These are phyloP conservation scores for Phytophthora nicotianae DNA, from an alignment of 352 stramenopile genomes.

Conservation along the genomic window DNA sequence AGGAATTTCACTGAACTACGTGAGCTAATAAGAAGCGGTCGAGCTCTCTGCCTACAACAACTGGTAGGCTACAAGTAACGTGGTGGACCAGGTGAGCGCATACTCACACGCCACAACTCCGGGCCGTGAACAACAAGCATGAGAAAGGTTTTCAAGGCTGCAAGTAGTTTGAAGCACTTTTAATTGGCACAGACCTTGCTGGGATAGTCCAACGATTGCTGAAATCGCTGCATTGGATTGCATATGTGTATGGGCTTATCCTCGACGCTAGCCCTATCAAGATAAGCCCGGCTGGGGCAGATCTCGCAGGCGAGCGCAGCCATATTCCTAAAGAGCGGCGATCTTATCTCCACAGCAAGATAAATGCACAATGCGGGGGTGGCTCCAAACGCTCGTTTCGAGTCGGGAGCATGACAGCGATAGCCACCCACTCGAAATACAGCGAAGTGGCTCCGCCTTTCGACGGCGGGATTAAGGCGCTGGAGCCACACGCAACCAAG, in stretches of 20 bases:
- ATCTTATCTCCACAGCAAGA: slow-evolving; percentile 5
- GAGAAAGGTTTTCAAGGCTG: slow-evolving; percentile 4
- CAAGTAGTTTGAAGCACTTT: too few relatives aligned
- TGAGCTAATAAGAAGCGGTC: neutral
- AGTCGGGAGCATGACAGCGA: slow-evolving; percentile 7
- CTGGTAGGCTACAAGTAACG: too few relatives aligned
- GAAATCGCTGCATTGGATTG: slow-evolving; percentile 15
- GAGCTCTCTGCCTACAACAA: slow-evolving; percentile 4
- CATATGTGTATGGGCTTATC: slow-evolving; percentile 7
- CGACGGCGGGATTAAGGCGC: neutral
- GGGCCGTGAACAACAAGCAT: neutral
- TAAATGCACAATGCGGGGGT: neutral
- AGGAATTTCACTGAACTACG: slow-evolving; percentile 1
- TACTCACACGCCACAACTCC: neutral
- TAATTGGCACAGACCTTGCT: neutral
- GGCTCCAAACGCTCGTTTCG: neutral
- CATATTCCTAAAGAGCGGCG: slow-evolving; percentile 7
- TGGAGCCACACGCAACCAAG: slow-evolving; percentile 9
- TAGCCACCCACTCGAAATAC: slow-evolving; percentile 1
- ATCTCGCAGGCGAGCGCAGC: slow-evolving; percentile 16
- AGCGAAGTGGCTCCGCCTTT: neutral
- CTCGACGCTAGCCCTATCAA: slow-evolving; percentile 4
- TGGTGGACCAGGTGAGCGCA: too few relatives aligned
- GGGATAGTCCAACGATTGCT: slow-evolving; percentile 24
- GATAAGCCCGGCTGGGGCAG: slow-evolving; percentile 10